Percentiles rank a stretch among this genome's conserved stretches.
Evolutionary conservation across 495 filamentous ascomycete species (phyloP).

Genomic region (Talaromyces ruber): DNA sequence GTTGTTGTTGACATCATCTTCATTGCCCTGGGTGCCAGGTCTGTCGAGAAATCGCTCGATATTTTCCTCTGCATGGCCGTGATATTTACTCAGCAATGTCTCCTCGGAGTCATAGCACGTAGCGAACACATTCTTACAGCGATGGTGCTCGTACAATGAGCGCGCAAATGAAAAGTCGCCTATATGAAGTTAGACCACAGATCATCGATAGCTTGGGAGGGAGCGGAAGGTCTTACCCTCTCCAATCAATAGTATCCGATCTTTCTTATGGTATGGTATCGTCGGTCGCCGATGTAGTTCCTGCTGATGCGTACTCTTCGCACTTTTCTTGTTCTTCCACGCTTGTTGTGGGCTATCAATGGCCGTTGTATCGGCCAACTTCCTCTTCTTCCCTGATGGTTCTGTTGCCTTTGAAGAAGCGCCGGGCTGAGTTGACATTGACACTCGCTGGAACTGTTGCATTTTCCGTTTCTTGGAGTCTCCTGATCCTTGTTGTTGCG

Average conservation of each 20-base stretch:
- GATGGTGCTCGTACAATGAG: slow-evolving; percentile 63
- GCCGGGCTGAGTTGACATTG: not conserved
- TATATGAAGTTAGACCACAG: slow-evolving; percentile 10
- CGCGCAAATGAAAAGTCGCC: slow-evolving; percentile 84
- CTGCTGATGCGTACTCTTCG: not conserved
- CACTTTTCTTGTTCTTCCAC: not conserved
- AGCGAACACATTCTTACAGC: slow-evolving; percentile 54
- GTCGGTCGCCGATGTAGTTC: slow-evolving; percentile 38
- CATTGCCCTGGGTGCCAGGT: not conserved
- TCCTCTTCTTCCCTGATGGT: not conserved
- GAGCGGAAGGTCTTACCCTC: slow-evolving; percentile 51
- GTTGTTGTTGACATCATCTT: not conserved
- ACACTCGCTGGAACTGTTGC: slow-evolving; percentile 4
- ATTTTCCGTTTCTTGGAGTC: slow-evolving; percentile 6
- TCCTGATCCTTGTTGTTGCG: not conserved
- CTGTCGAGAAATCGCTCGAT: slow-evolving; percentile 40
- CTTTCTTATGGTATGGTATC: slow-evolving; percentile 64
- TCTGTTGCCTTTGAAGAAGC: not conserved
- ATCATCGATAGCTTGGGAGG: not conserved
- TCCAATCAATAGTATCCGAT: slow-evolving; percentile 76
- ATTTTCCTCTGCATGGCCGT: slow-evolving; percentile 52
- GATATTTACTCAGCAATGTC: slow-evolving; percentile 62
- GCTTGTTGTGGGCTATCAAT: not conserved
- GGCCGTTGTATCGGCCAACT: not conserved
- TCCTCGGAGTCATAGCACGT: slow-evolving; percentile 52